These are phyloP conservation scores for Carpinus fangiana DNA, from an alignment of 306 rosid species.

Conservation along the genomic window DNA sequence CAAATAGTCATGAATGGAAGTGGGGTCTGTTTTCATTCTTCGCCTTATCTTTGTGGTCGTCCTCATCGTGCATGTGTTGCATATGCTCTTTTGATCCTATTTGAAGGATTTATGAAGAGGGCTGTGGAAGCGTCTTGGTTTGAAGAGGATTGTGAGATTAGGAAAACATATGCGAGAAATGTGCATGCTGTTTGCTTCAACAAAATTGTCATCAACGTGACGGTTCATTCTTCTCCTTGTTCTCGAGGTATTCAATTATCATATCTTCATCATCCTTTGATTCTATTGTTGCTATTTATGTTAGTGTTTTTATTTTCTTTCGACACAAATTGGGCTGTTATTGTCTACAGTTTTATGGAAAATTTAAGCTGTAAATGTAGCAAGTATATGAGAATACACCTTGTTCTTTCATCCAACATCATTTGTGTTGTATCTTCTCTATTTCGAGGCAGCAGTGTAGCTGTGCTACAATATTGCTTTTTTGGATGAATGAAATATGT, in stretches of 20 bases:
- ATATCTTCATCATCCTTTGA: background rate
- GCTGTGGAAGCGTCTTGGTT: background rate
- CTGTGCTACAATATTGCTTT: background rate
- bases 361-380: background rate
- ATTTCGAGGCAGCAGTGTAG: background rate
- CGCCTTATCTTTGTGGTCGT: background rate
- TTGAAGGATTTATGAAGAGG: background rate
- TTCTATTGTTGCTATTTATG: background rate
- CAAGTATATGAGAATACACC: background rate
- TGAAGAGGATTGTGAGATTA: background rate
- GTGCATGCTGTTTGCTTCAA: background rate
- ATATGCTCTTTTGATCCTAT: background rate
- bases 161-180: no score
- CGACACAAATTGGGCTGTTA: background rate
- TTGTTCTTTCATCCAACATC: background rate
- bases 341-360: background rate
- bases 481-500: background rate
- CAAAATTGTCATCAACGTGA: background rate
- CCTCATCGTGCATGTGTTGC: background rate
- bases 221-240: background rate
- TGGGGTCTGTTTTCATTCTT: background rate
- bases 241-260: background rate
- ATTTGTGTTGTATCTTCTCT: slow-evolving; percentile 3
- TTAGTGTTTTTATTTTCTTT: background rate
- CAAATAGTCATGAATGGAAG: background rate